Evolutionary conservation across 164 flowering plant species (phyloP).

Genomic region (Magnolia kwangsiensis): DNA sequence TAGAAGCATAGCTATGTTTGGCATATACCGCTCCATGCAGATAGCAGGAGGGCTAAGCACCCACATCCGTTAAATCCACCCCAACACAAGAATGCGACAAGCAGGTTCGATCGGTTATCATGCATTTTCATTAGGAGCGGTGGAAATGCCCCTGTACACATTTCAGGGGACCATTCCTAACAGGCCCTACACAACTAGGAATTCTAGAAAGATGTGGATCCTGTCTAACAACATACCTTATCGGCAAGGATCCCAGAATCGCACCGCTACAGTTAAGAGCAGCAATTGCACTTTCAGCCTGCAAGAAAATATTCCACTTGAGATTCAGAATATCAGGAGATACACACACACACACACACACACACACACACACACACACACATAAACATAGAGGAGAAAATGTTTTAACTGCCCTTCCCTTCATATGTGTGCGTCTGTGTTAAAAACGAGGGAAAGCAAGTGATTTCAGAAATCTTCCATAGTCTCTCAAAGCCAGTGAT

Average conservation of each 20-base stretch:
- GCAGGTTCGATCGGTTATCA: too few relatives aligned
- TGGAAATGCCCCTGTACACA: neutral
- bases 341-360: too few relatives aligned
- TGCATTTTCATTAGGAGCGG: neutral
- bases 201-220: neutral
- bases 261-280: constrained; percentile 83
- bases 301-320: constrained; percentile 9
- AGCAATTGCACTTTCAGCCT: constrained; percentile 90
- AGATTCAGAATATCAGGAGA: neutral
- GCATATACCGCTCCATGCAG: neutral
- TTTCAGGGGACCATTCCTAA: neutral
- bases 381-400: too few relatives aligned
- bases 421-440: too few relatives aligned
- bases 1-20: neutral
- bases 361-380: too few relatives aligned
- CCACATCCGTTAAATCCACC: neutral
- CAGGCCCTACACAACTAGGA: constrained; percentile 1
- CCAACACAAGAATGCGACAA: neutral
- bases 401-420: too few relatives aligned
- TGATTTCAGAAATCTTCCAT: too few relatives aligned
- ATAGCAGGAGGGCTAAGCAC: neutral
- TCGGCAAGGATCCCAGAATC: constrained; percentile 68
- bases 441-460: too few relatives aligned
- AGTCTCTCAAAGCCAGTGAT: too few relatives aligned
- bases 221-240: constrained; percentile 14